Evolutionary conservation across 345 rosid species (phyloP), one percentile per base, ranked within the genome.

Genomic region (Kandelia obovata): DNA sequence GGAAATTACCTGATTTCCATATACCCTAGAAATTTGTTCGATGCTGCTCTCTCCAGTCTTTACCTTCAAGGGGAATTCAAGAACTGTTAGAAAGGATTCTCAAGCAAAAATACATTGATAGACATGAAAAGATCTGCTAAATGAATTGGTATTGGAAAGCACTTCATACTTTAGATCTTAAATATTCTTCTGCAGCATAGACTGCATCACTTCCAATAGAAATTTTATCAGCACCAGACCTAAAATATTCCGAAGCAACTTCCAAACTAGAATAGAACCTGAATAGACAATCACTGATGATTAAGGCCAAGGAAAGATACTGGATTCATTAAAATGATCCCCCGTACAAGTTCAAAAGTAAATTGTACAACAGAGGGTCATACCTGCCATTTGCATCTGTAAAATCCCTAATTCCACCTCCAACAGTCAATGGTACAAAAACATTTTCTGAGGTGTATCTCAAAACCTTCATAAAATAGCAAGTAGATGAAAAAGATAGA

Each of bases 181-280:
- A 31, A 77, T 86, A 92, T 77, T 90, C 97, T 69, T 95, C 99
- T 5, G 97, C 98, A 52, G 90, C 90, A 72, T 86, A 86, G 69
- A 95, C 97, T 32, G 98, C 98, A 75, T 95, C 99, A 79, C 96
- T 95, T 80, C 98, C 99, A 59, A 95, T 83, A 62, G 99, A 95
- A 46, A 95, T 83, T 75, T 95, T 95, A 79, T 95, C 99, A 46
- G 99, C 98, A 34, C 99, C 98, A 2, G 99, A 90, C 83, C 97
- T 85, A 74, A 95, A 95, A 82, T 95, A 90, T 77, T 95, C 97
- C 52, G 98, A 84, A 74, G 98, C 99, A 75, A 95, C 99, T 79
- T 90, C 98, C 83, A 95, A 82, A 83, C 99, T 95, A 62, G 99
- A 92, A 80, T 95, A 92, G 72, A 86, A 72, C 91, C 98, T 95